Percentiles rank a stretch among this genome's conserved stretches.
Evolutionary conservation across 495 filamentous ascomycete species (phyloP).

Genomic region (Chaetomium cochliodes): DNA sequence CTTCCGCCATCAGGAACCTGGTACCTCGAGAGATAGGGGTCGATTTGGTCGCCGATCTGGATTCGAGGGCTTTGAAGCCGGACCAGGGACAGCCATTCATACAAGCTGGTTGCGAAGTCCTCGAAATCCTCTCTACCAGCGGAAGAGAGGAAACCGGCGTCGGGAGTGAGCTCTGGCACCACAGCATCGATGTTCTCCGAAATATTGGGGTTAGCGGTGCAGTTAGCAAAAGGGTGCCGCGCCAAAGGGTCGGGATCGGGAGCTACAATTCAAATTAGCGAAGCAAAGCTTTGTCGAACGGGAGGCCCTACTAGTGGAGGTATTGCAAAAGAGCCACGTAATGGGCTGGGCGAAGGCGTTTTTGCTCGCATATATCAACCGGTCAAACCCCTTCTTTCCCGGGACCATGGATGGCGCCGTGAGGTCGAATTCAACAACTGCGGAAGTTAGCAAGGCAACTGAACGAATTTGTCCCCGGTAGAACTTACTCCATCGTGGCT

Average conservation of each 20-base stretch:
- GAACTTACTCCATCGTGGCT: slow-evolving; percentile 50
- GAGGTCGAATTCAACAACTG: slow-evolving; percentile 81
- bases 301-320: slow-evolving; percentile 37
- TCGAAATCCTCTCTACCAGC: slow-evolving; percentile 49
- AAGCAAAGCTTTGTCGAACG: background rate
- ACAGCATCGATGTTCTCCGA: slow-evolving; percentile 38
- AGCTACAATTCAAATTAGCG: slow-evolving; percentile 33
- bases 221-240: slow-evolving; percentile 53
- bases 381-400: slow-evolving; percentile 88
- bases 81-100: slow-evolving; percentile 83
- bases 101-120: slow-evolving; percentile 61
- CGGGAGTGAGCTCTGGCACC: slow-evolving; percentile 52
- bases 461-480: background rate
- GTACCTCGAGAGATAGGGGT: slow-evolving; percentile 83
- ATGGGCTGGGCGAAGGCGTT: slow-evolving; percentile 71
- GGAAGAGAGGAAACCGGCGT: slow-evolving; percentile 39
- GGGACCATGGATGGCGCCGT: slow-evolving; percentile 78
- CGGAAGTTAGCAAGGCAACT: background rate
- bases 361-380: slow-evolving; percentile 78
- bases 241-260: slow-evolving; percentile 52
- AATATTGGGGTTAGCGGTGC: slow-evolving; percentile 38
- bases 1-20: slow-evolving; percentile 52
- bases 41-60: slow-evolving; percentile 62
- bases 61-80: slow-evolving; percentile 72
- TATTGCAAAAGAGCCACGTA: slow-evolving; percentile 80